These are phyloP conservation scores for Sphagnum tenellum DNA, from an alignment of 225 moss, liverwort and hornwort genomes.

Conservation along the genomic window DNA sequence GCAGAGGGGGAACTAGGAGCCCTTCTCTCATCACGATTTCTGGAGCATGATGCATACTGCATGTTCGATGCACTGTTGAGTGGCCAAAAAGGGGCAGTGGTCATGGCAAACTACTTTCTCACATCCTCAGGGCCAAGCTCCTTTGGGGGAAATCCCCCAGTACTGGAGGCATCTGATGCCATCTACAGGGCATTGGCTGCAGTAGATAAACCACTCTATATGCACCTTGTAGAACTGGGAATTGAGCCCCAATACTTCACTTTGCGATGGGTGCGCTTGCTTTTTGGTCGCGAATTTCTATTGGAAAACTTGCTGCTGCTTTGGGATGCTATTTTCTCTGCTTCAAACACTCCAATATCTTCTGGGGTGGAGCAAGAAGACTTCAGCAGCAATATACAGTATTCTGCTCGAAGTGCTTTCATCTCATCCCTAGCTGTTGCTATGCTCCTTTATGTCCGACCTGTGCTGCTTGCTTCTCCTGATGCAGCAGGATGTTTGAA, in stretches of 20 bases:
- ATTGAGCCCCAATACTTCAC: slow-evolving; percentile 64
- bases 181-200: slow-evolving; percentile 42
- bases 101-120: slow-evolving; percentile 45
- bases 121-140: slow-evolving; percentile 12
- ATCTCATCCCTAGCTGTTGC: slow-evolving; percentile 47
- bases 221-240: slow-evolving; percentile 47
- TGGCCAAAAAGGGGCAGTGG: slow-evolving; percentile 41
- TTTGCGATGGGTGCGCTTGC: slow-evolving; percentile 46
- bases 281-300: slow-evolving; percentile 50
- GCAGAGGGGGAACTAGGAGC: slow-evolving; percentile 58
- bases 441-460: slow-evolving; percentile 49
- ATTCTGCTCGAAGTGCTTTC: slow-evolving; percentile 36
- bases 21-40: slow-evolving; percentile 45
- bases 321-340: slow-evolving; percentile 50
- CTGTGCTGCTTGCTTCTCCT: slow-evolving; percentile 43
- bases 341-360: slow-evolving; percentile 28
- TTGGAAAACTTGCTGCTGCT: slow-evolving; percentile 40
- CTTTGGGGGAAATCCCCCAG: slow-evolving; percentile 23
- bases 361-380: slow-evolving; percentile 15
- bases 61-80: slow-evolving; percentile 55
- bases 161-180: slow-evolving; percentile 43
- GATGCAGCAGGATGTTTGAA: slow-evolving; percentile 46
- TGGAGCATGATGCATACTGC: slow-evolving; percentile 59
- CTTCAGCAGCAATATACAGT: slow-evolving; percentile 7
- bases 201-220: slow-evolving; percentile 32